These are phyloP conservation scores for Polychytrium aggregatum DNA, from an alignment of 192 early-diverging fungal species.

Conservation along the genomic window DNA sequence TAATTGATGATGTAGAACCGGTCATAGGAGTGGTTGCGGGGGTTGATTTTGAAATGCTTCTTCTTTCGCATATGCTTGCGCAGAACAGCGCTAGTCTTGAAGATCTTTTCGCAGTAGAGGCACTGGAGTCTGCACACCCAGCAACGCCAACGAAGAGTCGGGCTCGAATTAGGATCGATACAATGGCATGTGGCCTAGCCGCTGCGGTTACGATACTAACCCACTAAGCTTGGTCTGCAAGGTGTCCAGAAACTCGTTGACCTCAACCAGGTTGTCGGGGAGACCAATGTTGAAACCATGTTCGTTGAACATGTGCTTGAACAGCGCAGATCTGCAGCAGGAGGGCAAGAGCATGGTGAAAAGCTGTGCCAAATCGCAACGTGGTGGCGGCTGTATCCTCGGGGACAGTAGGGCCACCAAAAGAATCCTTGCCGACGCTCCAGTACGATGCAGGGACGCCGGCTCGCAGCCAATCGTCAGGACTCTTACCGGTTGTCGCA, in stretches of 20 bases:
- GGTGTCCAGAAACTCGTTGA: constrained; percentile 68
- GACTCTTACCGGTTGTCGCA: constrained; percentile 66
- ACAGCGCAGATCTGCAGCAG: constrained; percentile 52
- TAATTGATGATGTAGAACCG: constrained; percentile 93
- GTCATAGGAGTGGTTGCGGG: constrained; percentile 82
- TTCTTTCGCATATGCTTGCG: constrained; percentile 98
- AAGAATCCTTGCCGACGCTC: no score
- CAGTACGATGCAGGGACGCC: no score
- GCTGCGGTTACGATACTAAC: constrained; percentile 24
- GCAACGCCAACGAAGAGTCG: no score
- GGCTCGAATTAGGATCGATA: no score
- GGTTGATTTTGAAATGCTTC: constrained; percentile 92
- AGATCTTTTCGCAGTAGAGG: constrained; percentile 89
- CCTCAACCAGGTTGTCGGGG: constrained; percentile 78
- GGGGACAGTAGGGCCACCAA: no score
- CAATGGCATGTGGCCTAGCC: no score
- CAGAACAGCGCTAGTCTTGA: constrained; percentile 74
- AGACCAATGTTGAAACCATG: constrained; percentile 92
- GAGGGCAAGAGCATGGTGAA: no score
- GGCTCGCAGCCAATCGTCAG: no score
- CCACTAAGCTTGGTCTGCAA: constrained; percentile 59
- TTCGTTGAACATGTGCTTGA: constrained; percentile 80
- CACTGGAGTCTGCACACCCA: constrained; percentile 44
- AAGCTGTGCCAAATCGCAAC: no score
- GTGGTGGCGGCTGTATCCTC: no score